phyloP scores from a whole-genome alignment of 768 basidiomycete genomes.

The Tricholomella constricta region DNA sequence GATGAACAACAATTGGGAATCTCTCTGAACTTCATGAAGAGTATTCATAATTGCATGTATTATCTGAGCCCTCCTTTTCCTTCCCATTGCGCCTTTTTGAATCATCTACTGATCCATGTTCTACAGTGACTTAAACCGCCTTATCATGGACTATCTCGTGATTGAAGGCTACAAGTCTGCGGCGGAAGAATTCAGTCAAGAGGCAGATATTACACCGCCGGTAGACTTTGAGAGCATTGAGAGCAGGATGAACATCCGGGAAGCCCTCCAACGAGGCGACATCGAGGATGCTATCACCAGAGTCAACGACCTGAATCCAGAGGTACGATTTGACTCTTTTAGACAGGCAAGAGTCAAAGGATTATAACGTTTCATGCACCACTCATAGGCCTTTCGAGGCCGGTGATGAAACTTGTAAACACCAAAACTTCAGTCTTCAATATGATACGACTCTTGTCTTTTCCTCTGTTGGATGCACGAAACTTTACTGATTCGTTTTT shows the following conservation, averaged over 20 bases:
- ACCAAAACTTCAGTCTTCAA: conserved; percentile 96
- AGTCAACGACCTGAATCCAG: conserved; percentile 94
- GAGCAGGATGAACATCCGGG: conserved; percentile 91
- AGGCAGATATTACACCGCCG: conserved; percentile 73
- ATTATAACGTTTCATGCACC: conserved; percentile 98
- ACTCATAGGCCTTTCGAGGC: conserved; percentile 81
- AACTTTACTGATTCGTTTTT: conserved; percentile 23
- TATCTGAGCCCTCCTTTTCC: conserved; percentile 64
- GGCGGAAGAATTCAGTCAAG: conserved; percentile 91
- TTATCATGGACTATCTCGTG: conserved; percentile 97
- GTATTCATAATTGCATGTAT: conserved; percentile 75
- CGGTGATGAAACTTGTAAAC: conserved; percentile 79
- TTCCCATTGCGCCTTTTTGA: conserved; percentile 17
- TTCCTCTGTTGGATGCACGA: conserved; percentile 15
- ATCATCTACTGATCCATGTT: conserved; percentile 24
- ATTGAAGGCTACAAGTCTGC: conserved; percentile 97
- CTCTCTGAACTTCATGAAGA: conserved; percentile 92
- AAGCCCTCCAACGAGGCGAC: conserved; percentile 91
- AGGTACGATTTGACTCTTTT: conserved; percentile 63
- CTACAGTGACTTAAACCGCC: conserved; percentile 85
- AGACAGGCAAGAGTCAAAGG: conserved; percentile 44
- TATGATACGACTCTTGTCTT: conserved; percentile 59
- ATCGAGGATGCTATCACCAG: conserved; percentile 94
- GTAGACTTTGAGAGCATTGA: conserved; percentile 93
- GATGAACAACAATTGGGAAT: conserved; percentile 96